Evolutionary conservation across 129 eudicot species (phyloP).

Genomic region (Flaveria trinervia): DNA sequence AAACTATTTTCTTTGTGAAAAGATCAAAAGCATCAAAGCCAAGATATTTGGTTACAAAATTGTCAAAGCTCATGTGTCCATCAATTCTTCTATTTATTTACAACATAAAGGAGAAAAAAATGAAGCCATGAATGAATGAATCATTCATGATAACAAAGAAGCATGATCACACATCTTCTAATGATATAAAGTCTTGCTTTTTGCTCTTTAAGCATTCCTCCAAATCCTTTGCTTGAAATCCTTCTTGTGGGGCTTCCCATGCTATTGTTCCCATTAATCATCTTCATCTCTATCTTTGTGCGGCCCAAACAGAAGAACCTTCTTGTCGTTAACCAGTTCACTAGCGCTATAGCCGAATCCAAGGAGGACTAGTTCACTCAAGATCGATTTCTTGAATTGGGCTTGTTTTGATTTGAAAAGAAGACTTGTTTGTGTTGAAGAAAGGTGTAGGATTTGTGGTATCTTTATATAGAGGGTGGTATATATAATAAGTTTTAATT

Average conservation of each 20-base stretch:
- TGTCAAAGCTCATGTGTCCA: slow-evolving; percentile 15
- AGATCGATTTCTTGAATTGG: slow-evolving; percentile 15
- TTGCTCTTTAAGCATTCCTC: slow-evolving; percentile 82
- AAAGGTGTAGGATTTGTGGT: slow-evolving; percentile 23
- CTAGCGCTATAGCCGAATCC: not conserved
- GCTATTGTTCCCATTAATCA: slow-evolving; percentile 42
- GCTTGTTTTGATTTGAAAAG: slow-evolving; percentile 19
- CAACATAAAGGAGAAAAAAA: slow-evolving; percentile 4
- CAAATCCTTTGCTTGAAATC: slow-evolving; percentile 71
- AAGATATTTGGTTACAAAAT: slow-evolving; percentile 23
- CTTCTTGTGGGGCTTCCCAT: slow-evolving; percentile 67
- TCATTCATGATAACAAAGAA: slow-evolving; percentile 94
- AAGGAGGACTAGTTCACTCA: not conserved
- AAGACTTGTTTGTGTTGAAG: slow-evolving; percentile 26
- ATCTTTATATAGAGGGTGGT: slow-evolving; percentile 31
- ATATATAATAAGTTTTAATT: too few species aligned
- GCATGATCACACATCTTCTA: slow-evolving; percentile 91
- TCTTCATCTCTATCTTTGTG: slow-evolving; percentile 26
- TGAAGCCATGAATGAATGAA: not conserved
- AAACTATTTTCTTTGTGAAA: not conserved
- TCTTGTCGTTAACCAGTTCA: not conserved
- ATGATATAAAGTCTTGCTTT: slow-evolving; percentile 88
- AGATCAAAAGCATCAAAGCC: not conserved
- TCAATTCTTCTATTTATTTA: slow-evolving; percentile 25
- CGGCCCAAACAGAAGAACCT: not conserved